A percentile compares a stretch with the other conserved stretches of the same genome.
These are phyloP conservation scores for Pichia deserticola DNA, from an alignment of 805 yeast genomes.

Conservation along the genomic window DNA sequence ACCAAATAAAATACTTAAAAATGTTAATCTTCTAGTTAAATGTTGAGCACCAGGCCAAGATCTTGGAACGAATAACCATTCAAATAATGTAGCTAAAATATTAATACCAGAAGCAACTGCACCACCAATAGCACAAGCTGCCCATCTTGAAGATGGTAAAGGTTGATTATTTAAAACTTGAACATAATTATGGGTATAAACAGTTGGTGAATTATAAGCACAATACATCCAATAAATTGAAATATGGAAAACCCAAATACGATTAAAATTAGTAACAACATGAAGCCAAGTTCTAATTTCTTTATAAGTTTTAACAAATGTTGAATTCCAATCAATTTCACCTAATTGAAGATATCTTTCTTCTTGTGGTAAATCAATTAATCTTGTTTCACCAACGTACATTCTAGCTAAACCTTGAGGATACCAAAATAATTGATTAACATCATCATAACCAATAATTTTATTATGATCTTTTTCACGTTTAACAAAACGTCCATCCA, in stretches of 20 bases:
- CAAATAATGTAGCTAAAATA: constrained; percentile 79
- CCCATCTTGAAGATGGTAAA: constrained; percentile 86
- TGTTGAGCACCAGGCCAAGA: constrained; percentile 99
- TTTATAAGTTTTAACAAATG: constrained; percentile 90
- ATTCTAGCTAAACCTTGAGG: constrained; percentile 97
- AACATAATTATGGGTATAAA: constrained; percentile 80
- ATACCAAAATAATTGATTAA: constrained; percentile 98
- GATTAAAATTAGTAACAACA: constrained; percentile 87
- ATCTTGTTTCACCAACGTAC: constrained; percentile 79
- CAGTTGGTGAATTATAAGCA: constrained; percentile 85
- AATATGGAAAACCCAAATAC: constrained; percentile 95
- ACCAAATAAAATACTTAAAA: constrained; percentile 56
- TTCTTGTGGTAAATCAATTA: constrained; percentile 81
- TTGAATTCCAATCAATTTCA: constrained; percentile 86
- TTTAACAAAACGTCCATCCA: constrained; percentile 74
- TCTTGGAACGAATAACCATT: constrained; percentile 96
- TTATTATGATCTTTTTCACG: constrained; percentile 81
- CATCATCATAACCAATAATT: constrained; percentile 92
- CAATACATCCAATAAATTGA: constrained; percentile 91
- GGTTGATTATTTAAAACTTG: constrained; percentile 84
- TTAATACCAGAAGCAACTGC: constrained; percentile 75
- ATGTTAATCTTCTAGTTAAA: constrained; percentile 77
- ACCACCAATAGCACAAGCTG: constrained; percentile 91
- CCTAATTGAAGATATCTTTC: constrained; percentile 88
- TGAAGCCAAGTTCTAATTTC: constrained; percentile 98